These are phyloP conservation scores for grape (Vitis vinifera) DNA, from an alignment of 164 flowering plant genomes.

Conservation along the genomic window ASM3070453v1 NC_081806.1:1822501-1823000, in stretches of 20 bases:
- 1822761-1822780: not conserved
- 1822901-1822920: conserved; percentile 4
- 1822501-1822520: conserved; percentile 12
- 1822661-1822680: too few relatives aligned
- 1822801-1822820: conserved; percentile 11
- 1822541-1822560: too few relatives aligned
- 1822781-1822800: conserved; percentile 11
- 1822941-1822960: conserved; percentile 29
- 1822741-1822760: conserved; percentile 5
- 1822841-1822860: conserved; percentile 1
- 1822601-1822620: not conserved
- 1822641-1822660: not conserved
- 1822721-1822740: conserved; percentile 1
- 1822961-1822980: conserved; percentile 27
- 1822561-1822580: too few relatives aligned
- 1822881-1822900: conserved; percentile 14
- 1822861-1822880: conserved; percentile 1
- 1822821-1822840: not conserved
- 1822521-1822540: too few relatives aligned
- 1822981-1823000: not conserved
- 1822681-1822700: not conserved
- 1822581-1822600: too few relatives aligned
- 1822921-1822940: conserved; percentile 1
- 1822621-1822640: not conserved
- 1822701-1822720: not conserved